Conservation (phyloP, 768 basidiomycete genomes). For the Amanita polypyramis region DNA sequence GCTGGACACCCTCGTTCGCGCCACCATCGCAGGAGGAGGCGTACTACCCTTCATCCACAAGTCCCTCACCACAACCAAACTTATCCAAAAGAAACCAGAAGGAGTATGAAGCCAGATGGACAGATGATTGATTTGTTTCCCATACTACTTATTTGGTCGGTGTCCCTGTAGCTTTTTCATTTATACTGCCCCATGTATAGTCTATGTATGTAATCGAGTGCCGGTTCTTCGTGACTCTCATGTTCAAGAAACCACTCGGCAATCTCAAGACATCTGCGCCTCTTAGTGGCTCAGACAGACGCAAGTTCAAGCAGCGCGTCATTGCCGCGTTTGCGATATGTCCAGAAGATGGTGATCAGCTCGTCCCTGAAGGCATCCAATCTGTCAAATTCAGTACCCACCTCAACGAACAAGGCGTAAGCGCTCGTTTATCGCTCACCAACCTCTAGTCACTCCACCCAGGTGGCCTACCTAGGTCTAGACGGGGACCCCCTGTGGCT, state of each 20-base stretch:
- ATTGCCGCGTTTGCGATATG: slow-evolving; percentile 34
- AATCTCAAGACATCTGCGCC: slow-evolving; percentile 69
- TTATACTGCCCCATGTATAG: not conserved
- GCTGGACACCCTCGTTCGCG: slow-evolving; percentile 88
- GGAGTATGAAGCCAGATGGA: not conserved
- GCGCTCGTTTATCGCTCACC: not conserved
- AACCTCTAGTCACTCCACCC: not conserved
- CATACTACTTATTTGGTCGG: not conserved
- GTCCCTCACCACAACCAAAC: slow-evolving; percentile 48
- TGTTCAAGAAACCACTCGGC: slow-evolving; percentile 75
- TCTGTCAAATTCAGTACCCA: slow-evolving; percentile 61
- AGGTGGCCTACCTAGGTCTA: slow-evolving; percentile 56
- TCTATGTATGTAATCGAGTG: not conserved
- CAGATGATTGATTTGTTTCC: not conserved
- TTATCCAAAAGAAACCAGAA: slow-evolving; percentile 36
- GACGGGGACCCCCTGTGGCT: slow-evolving; percentile 77
- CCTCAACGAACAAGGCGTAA: slow-evolving; percentile 54
- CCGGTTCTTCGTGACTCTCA: slow-evolving; percentile 15
- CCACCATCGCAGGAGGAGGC: slow-evolving; percentile 88
- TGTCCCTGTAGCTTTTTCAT: not conserved
- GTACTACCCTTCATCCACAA: slow-evolving; percentile 87
- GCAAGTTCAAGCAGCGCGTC: slow-evolving; percentile 57
- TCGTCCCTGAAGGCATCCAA: slow-evolving; percentile 68
- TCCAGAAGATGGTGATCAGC: slow-evolving; percentile 50
- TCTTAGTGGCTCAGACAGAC: slow-evolving; percentile 60